phyloP scores from a whole-genome alignment of 805 yeast genomes.

The Candida quercuum region DNA sequence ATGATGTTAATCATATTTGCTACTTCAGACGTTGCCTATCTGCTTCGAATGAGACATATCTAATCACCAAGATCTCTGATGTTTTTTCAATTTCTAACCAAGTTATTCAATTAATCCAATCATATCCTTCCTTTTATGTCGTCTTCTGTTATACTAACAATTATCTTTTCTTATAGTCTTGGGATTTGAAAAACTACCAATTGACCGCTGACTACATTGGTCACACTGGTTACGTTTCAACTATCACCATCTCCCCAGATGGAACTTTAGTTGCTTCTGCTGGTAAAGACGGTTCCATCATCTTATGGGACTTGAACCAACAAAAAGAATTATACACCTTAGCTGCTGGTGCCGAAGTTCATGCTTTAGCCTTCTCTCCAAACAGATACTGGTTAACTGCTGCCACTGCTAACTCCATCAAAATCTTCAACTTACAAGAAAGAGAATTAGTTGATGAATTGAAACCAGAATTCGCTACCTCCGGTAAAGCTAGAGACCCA shows the following conservation, averaged over 20 bases:
- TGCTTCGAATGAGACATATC: constrained; percentile 89
- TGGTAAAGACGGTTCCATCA: constrained; percentile 98
- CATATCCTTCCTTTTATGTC: background rate
- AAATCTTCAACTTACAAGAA: constrained; percentile 96
- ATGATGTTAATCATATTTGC: constrained; percentile 94
- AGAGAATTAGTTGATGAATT: constrained; percentile 92
- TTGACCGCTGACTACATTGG: constrained; percentile 96
- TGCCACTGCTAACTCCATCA: constrained; percentile 96
- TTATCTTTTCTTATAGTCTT: constrained; percentile 60
- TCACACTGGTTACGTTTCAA: constrained; percentile 98
- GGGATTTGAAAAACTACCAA: constrained; percentile 84
- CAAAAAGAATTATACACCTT: constrained; percentile 88
- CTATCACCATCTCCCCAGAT: constrained; percentile 98
- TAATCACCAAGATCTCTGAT: constrained; percentile 99
- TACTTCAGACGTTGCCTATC: constrained; percentile 87
- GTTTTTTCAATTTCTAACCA: constrained; percentile 11
- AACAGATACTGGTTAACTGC: constrained; percentile 99
- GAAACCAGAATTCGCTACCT: constrained; percentile 94
- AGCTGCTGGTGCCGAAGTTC: constrained; percentile 92
- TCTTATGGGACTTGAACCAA: constrained; percentile 94
- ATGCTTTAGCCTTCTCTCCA: constrained; percentile 99
- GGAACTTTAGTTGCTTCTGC: constrained; percentile 99
- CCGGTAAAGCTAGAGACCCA: constrained; percentile 90
- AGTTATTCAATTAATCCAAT: background rate
- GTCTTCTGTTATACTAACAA: constrained; percentile 44